These are phyloP conservation scores for Cryptococcus sp. DNA, from an alignment of 1,284 basidiomycete species.

Conservation along the genomic window DNA sequence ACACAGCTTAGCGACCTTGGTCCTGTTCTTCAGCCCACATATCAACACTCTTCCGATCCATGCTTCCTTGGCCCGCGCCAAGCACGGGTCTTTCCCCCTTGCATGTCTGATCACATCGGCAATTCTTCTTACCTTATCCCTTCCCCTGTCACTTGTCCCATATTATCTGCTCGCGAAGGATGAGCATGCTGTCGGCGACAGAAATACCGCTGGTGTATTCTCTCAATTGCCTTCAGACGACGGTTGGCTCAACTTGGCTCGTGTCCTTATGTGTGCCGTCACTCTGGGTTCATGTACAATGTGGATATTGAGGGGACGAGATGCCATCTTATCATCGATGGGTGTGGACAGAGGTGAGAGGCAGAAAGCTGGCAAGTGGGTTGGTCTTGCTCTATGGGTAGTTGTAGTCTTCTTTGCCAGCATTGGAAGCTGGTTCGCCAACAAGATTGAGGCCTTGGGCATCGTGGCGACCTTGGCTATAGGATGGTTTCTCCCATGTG, in stretches of 20 bases:
- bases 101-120: conserved; percentile 43
- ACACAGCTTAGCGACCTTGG: conserved; percentile 41
- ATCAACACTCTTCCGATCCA: conserved; percentile 52
- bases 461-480: conserved; percentile 47
- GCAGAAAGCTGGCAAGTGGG: conserved; percentile 44
- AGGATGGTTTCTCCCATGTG: conserved; percentile 54
- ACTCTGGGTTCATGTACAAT: conserved; percentile 41
- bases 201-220: conserved; percentile 34
- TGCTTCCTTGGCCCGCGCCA: conserved; percentile 39
- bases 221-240: conserved; percentile 42
- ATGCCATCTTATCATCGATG: conserved; percentile 42
- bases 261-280: conserved; percentile 44
- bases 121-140: conserved; percentile 41
- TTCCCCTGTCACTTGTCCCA: conserved; percentile 53
- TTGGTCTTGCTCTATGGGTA: conserved; percentile 47
- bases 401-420: conserved; percentile 40
- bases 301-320: conserved; percentile 50
- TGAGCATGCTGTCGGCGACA: neutral
- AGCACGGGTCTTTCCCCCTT: conserved; percentile 44
- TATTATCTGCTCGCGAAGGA: conserved; percentile 50
- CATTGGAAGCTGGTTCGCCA: conserved; percentile 44
- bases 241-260: conserved; percentile 50
- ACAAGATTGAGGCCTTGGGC: conserved; percentile 50
- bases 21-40: conserved; percentile 52
- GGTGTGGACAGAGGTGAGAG: conserved; percentile 45